Percentiles rank a stretch among this genome's conserved stretches.
phyloP scores from a whole-genome alignment of 2,329 filamentous ascomycete genomes.

The Allantophomopsis cytisporea region DNA sequence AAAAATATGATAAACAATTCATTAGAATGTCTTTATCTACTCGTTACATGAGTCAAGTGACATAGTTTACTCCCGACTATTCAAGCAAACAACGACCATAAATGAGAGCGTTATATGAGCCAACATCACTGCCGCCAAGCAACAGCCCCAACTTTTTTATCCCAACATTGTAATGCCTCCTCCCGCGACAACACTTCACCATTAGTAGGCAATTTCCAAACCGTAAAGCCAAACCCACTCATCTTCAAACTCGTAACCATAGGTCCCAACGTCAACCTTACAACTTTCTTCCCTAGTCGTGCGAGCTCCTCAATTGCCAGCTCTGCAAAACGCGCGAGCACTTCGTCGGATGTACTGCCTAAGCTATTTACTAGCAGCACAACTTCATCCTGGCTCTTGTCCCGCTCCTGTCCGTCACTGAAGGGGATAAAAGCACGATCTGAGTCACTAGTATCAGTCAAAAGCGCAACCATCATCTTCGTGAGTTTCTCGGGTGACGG shows the following conservation, averaged over 20 bases:
- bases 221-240: constrained; percentile 13
- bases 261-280: constrained; percentile 10
- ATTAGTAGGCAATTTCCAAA: constrained; percentile 10
- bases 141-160: constrained; percentile 10
- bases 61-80: too few relatives aligned
- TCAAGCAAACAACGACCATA: constrained; percentile 6
- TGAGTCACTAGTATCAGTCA: constrained; percentile 8
- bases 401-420: not conserved
- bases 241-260: constrained; percentile 16
- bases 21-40: too few relatives aligned
- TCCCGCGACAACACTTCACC: constrained; percentile 8
- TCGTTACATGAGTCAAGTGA: too few relatives aligned
- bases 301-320: constrained; percentile 11
- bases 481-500: constrained; percentile 9
- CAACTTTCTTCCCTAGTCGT: constrained; percentile 7
- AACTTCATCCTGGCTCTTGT: constrained; percentile 5
- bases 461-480: constrained; percentile 11
- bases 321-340: constrained; percentile 12
- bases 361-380: constrained; percentile 12
- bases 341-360: constrained; percentile 13
- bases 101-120: not conserved
- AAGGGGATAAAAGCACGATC: constrained; percentile 14
- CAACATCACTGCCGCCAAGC: constrained; percentile 10
- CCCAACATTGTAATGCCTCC: constrained; percentile 11
- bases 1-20: too few relatives aligned